Evolutionary conservation across 2,329 filamentous ascomycete genomes (phyloP).

Genomic region (Colletotrichum australisinense): DNA sequence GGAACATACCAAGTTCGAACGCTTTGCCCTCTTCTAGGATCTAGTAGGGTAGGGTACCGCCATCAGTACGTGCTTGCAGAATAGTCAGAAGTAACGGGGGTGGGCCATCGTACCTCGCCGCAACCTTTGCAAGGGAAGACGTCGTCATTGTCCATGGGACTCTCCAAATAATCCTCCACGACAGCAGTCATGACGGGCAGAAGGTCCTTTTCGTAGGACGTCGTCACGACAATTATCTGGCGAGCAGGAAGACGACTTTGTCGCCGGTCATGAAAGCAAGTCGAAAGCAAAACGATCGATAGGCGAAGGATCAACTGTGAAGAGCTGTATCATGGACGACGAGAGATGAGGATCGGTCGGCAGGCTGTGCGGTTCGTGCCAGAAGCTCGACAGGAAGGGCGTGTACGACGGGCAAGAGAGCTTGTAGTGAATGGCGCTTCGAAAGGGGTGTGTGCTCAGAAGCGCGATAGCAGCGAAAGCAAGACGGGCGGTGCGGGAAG

Average conservation of each 20-base stretch:
- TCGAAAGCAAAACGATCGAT: slow-evolving; percentile 10
- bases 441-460: slow-evolving; percentile 25
- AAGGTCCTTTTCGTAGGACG: slow-evolving; percentile 26
- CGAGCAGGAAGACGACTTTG: slow-evolving; percentile 13
- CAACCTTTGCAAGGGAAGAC: slow-evolving; percentile 92
- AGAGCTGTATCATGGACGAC: slow-evolving; percentile 30
- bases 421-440: slow-evolving; percentile 27
- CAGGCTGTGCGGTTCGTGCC: slow-evolving; percentile 33
- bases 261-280: slow-evolving; percentile 28
- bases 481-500: slow-evolving; percentile 10
- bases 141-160: slow-evolving; percentile 81
- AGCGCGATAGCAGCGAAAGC: slow-evolving; percentile 19
- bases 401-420: slow-evolving; percentile 23
- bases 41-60: slow-evolving; percentile 57
- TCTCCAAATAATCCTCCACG: slow-evolving; percentile 73
- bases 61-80: slow-evolving; percentile 34
- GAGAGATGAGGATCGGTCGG: slow-evolving; percentile 10
- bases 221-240: slow-evolving; percentile 29
- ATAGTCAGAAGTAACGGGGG: slow-evolving; percentile 10
- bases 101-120: slow-evolving; percentile 75
- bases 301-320: slow-evolving; percentile 16
- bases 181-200: slow-evolving; percentile 55
- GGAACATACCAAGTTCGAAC: slow-evolving; percentile 86
- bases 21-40: slow-evolving; percentile 99
- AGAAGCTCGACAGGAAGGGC: slow-evolving; percentile 26